Evolutionary conservation across 495 filamentous ascomycete species (phyloP).

Genomic region (Penicillium arizonense): DNA sequence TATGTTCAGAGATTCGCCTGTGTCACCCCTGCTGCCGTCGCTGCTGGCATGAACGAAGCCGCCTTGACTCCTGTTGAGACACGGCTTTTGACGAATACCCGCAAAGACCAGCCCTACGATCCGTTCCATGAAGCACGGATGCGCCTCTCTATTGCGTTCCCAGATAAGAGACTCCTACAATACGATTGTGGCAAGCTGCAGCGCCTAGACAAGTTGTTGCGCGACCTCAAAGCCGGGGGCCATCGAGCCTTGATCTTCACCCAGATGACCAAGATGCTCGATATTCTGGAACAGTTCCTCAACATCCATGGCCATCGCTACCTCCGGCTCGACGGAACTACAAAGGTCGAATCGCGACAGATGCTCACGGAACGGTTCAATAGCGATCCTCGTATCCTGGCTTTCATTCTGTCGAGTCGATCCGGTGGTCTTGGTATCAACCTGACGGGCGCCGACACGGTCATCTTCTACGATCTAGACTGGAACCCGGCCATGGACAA

Average conservation of each 20-base stretch:
- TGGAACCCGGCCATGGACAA: slow-evolving; percentile 99
- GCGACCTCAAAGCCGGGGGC: slow-evolving; percentile 82
- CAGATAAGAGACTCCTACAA: slow-evolving; percentile 90
- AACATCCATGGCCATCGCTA: slow-evolving; percentile 98
- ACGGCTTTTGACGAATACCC: slow-evolving; percentile 47
- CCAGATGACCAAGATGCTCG: slow-evolving; percentile 98
- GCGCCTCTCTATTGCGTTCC: slow-evolving; percentile 92
- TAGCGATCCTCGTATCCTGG: slow-evolving; percentile 84
- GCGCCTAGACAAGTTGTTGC: slow-evolving; percentile 80
- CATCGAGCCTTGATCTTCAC: slow-evolving; percentile 97
- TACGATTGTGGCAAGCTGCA: slow-evolving; percentile 99
- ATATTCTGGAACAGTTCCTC: slow-evolving; percentile 96
- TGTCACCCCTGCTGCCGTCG: slow-evolving; percentile 83
- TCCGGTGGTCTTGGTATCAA: slow-evolving; percentile 97
- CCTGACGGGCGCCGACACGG: slow-evolving; percentile 92
- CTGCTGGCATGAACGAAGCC: slow-evolving; percentile 69
- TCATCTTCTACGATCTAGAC: slow-evolving; percentile 99
- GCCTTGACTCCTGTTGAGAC: slow-evolving; percentile 64
- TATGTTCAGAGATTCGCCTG: slow-evolving; percentile 87
- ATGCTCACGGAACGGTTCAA: slow-evolving; percentile 97
- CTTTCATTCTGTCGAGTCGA: slow-evolving; percentile 91
- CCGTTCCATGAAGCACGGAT: slow-evolving; percentile 93
- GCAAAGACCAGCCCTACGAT: slow-evolving; percentile 63
- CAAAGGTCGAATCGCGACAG: slow-evolving; percentile 92
- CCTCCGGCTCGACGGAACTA: slow-evolving; percentile 89